Evolutionary conservation across 2,329 filamentous ascomycete genomes (phyloP).

Genomic region (Microdochium trichocladiopsis): DNA sequence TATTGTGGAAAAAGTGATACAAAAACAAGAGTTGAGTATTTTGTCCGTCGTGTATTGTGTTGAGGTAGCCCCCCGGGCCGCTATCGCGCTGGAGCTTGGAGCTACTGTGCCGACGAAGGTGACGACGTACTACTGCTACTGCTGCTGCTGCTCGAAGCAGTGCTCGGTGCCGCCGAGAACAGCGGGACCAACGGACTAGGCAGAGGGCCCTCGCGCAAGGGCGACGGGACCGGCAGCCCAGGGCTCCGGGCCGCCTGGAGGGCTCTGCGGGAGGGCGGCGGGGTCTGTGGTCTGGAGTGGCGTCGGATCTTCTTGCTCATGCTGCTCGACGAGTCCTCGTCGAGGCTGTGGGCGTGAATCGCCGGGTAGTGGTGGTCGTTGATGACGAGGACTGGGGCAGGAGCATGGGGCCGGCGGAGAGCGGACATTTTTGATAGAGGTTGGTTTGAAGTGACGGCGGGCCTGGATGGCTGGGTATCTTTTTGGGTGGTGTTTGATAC

Average conservation of each 20-base stretch:
- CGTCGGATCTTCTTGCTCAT: not conserved
- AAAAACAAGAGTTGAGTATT: too few species aligned
- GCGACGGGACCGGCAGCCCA: not conserved
- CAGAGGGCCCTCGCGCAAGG: not conserved
- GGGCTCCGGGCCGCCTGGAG: not conserved
- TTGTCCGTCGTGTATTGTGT: too few species aligned
- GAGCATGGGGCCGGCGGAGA: constrained; percentile 12
- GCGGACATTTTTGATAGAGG: not conserved
- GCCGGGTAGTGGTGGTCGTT: constrained; percentile 13
- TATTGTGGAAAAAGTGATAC: too few species aligned
- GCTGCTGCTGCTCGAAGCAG: not conserved
- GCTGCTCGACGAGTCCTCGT: too few species aligned
- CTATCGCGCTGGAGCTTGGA: too few species aligned
- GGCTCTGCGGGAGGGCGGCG: not conserved
- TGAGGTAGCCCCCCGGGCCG: too few species aligned
- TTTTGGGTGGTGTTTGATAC: too few species aligned
- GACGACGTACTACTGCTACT: too few species aligned
- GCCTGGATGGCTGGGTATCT: too few species aligned
- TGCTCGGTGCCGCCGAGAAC: not conserved
- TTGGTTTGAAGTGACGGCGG: not conserved
- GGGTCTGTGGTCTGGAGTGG: not conserved
- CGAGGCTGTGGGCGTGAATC: too few species aligned
- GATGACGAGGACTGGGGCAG: constrained; percentile 18
- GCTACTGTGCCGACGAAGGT: too few species aligned
- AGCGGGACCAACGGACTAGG: not conserved